These are phyloP conservation scores for Elongisporangium undulatum DNA, from an alignment of 352 stramenopile genomes.

Conservation along the genomic window DNA sequence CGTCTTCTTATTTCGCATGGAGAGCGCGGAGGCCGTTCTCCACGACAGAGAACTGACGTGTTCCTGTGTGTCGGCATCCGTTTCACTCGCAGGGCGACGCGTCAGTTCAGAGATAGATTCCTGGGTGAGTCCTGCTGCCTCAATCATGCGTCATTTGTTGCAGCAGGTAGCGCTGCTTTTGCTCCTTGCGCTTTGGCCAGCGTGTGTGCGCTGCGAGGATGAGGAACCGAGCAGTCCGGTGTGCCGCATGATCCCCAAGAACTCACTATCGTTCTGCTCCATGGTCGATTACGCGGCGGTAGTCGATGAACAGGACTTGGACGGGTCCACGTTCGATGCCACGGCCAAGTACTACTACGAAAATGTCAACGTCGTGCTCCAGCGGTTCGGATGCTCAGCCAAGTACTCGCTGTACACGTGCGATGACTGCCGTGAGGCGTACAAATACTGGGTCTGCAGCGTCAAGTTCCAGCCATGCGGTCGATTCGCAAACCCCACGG, in stretches of 20 bases:
- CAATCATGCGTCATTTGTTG: background rate
- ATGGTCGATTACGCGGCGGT: constrained; percentile 83
- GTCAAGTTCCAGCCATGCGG: constrained; percentile 81
- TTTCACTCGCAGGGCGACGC: background rate
- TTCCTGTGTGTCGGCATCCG: background rate
- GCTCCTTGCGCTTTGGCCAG: background rate
- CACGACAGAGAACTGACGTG: no score
- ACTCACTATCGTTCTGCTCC: constrained; percentile 74
- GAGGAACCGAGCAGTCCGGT: constrained; percentile 45
- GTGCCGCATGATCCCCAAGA: constrained; percentile 46
- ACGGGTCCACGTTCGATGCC: constrained; percentile 43
- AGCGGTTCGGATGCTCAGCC: constrained; percentile 75
- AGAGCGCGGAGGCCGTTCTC: no score
- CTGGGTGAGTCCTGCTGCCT: background rate
- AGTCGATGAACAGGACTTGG: constrained; percentile 45
- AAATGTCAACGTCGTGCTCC: constrained; percentile 76
- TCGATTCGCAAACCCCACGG: constrained; percentile 9
- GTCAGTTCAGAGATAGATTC: background rate
- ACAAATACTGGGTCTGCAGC: constrained; percentile 88
- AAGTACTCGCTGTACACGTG: constrained; percentile 82
- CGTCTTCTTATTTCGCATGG: background rate
- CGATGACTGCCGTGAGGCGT: constrained; percentile 81
- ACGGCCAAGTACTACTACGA: constrained; percentile 75
- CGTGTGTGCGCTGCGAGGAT: background rate
- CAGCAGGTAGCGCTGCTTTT: background rate